Evolutionary conservation across 2,329 filamentous ascomycete genomes (phyloP), one percentile per base, ranked within the genome.

Genomic region (Penicillium concentricum): DNA sequence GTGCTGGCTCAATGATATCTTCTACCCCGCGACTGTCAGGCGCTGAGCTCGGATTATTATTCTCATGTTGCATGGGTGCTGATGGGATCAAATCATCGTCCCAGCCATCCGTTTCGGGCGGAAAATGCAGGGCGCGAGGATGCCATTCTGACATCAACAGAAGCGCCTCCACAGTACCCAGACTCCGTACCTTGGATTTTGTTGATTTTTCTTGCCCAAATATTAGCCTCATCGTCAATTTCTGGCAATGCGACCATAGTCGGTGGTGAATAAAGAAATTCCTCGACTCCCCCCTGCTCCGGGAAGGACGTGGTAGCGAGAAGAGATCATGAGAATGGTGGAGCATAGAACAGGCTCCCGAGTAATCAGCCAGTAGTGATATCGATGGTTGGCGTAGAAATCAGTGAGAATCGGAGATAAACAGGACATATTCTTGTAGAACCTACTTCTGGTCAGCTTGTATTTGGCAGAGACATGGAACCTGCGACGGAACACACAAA

Each of bases 91-190:
- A 65, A 53, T 82, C 79, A n/a, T 78, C 80, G 59, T 84, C 81
- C 81, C 81, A 83, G 0, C 81, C 81, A 61, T 84, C 81, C 5
- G 74, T 77, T 37, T 78, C 79, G 0, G 81, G 81, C 0, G 81
- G 81, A 26, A 83, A 80, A 60, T 84, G 80, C 0, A 84, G 69
- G 5, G 81, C 79, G 18, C 81, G 76, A 2, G 82, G 81, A 60
- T 83, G 81, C 82, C 82, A 84, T 64, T 84, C 81, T 0, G 79
- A 81, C n/a, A 84, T 75, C 1, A 84, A 65, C 2, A 84, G 61
- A 0, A 84, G 71, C 0, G 80, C 81, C 60, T 84, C 80, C 4
- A 84, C 82, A 0, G 80, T 80, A 0, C 82, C 82, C 24, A 81
- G 74, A 0, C 78, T 80, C 5, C 81, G 72, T 2, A 74, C 72